Percentiles rank a stretch among this genome's conserved stretches.
Evolutionary conservation across 805 yeast genomes (phyloP).

Genomic region (Teunomyces barrocoloradensis): DNA sequence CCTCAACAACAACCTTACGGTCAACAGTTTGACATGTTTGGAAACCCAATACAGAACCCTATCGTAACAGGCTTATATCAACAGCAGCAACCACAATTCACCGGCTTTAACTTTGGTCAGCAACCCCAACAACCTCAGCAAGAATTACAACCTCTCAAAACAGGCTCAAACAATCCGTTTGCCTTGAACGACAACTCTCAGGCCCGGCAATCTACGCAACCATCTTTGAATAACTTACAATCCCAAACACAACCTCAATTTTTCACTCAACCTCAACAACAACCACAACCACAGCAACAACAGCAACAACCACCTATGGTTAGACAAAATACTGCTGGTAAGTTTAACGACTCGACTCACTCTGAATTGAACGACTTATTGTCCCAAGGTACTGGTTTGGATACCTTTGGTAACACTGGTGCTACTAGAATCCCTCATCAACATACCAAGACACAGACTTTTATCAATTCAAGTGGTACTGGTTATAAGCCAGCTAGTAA

Average conservation of each 20-base stretch:
- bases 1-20: constrained; percentile 15
- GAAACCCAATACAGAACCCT: constrained; percentile 58
- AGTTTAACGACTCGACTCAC: constrained; percentile 46
- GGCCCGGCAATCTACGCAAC: not conserved
- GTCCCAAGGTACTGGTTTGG: constrained; percentile 87
- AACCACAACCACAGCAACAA: constrained; percentile 33
- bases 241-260: constrained; percentile 14
- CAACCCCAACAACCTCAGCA: constrained; percentile 36
- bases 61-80: constrained; percentile 55
- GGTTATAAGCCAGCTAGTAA: constrained; percentile 57
- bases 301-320: constrained; percentile 15
- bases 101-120: constrained; percentile 19
- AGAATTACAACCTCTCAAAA: constrained; percentile 52
- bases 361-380: constrained; percentile 70
- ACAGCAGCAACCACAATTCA: constrained; percentile 23
- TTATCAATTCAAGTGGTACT: constrained; percentile 85
- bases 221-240: constrained; percentile 1
- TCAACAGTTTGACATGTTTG: constrained; percentile 58
- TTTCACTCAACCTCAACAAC: constrained; percentile 19
- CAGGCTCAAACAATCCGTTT: constrained; percentile 80
- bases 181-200: constrained; percentile 38
- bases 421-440: constrained; percentile 86
- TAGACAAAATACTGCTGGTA: constrained; percentile 31
- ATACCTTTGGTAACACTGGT: constrained; percentile 90
- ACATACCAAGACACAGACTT: constrained; percentile 76